Evolutionary conservation across 1,284 basidiomycete species (phyloP).

Genomic region (Heliocybe sulcata): DNA sequence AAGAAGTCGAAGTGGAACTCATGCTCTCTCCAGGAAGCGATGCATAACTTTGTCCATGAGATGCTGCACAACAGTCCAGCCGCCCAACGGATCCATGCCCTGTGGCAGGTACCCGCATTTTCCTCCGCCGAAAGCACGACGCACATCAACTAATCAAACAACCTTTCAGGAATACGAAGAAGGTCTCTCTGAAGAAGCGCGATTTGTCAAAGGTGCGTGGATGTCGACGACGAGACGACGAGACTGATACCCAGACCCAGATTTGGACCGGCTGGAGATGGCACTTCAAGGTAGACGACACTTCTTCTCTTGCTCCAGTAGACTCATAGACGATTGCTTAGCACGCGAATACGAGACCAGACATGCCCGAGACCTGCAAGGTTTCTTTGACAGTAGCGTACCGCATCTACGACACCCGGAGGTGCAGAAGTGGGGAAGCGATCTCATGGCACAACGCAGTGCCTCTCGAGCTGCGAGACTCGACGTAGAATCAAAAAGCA

Average conservation of each 20-base stretch:
- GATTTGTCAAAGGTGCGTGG: constrained; percentile 80
- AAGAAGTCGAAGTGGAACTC: too few species aligned
- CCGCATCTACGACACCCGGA: constrained; percentile 72
- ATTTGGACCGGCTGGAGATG: constrained; percentile 93
- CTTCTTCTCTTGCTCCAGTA: neutral
- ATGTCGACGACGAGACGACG: too few species aligned
- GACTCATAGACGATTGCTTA: constrained; percentile 16
- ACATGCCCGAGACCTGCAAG: constrained; percentile 44
- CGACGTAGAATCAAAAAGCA: too few species aligned
- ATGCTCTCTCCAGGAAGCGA: constrained; percentile 75
- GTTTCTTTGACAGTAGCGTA: constrained; percentile 72
- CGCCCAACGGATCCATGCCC: constrained; percentile 65
- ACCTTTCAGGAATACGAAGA: constrained; percentile 82
- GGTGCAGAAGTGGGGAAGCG: constrained; percentile 68
- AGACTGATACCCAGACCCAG: constrained; percentile 27
- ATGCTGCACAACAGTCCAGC: constrained; percentile 84
- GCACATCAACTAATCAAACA: neutral
- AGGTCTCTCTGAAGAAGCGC: constrained; percentile 74
- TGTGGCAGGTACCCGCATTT: constrained; percentile 64
- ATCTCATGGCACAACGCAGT: constrained; percentile 51
- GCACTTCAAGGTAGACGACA: constrained; percentile 60
- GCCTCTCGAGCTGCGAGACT: neutral
- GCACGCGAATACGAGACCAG: constrained; percentile 68
- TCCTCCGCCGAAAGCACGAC: neutral
- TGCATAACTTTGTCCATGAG: constrained; percentile 84